Percentiles rank a stretch among this genome's conserved stretches.
Conservation (phyloP, 1,284 basidiomycete species). For the Papiliotrema fonsecae region DNA sequence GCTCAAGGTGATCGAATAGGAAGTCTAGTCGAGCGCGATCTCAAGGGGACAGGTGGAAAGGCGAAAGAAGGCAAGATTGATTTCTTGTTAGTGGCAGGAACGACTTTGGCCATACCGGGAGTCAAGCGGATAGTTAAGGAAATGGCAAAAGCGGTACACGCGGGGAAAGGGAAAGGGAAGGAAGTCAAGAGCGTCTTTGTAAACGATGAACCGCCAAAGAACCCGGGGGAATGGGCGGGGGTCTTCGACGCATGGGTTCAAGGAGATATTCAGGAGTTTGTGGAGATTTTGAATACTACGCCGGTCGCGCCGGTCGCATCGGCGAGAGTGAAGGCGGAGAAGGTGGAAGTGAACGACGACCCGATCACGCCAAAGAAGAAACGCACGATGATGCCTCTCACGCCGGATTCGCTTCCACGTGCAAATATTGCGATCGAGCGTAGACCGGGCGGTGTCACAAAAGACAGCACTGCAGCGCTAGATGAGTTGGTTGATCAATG, state of each 20-base stretch:
- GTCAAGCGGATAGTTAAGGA: conserved; percentile 90
- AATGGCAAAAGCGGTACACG: conserved; percentile 72
- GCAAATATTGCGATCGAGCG: background rate
- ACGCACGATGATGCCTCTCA: background rate
- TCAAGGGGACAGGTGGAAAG: conserved; percentile 56
- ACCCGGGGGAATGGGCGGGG: conserved; percentile 72
- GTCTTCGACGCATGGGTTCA: conserved; percentile 89
- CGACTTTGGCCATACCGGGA: conserved; percentile 81
- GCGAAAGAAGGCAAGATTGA: conserved; percentile 52
- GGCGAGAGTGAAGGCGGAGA: too few species aligned
- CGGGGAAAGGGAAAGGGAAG: conserved; percentile 5
- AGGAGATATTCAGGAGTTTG: conserved; percentile 76
- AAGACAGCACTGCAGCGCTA: background rate
- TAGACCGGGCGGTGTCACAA: background rate
- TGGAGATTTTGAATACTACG: background rate
- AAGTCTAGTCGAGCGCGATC: conserved; percentile 66
- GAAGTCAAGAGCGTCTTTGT: conserved; percentile 73
- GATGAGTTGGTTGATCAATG: background rate
- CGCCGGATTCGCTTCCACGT: background rate
- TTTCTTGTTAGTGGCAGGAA: conserved; percentile 83
- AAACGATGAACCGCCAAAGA: conserved; percentile 83
- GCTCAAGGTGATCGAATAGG: conserved; percentile 84
- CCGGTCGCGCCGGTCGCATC: too few species aligned
- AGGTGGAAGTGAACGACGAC: background rate
- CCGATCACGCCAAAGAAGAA: background rate